Evolutionary conservation across 108 stramenopile species (phyloP).

Genomic region (Schizochytrium sp.): DNA sequence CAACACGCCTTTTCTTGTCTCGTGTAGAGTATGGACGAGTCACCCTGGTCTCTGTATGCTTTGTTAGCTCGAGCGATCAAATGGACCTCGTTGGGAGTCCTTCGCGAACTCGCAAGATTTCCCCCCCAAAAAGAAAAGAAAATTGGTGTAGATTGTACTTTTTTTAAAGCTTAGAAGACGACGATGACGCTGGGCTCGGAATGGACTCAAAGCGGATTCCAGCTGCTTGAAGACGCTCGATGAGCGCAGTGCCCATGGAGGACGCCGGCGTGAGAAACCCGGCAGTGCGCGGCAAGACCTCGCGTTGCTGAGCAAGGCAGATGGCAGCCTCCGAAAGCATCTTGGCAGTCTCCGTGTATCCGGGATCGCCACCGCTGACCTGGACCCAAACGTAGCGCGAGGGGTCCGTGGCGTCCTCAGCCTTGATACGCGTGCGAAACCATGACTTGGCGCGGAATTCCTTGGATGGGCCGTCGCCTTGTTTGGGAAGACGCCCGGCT

Average conservation of each 20-base stretch:
- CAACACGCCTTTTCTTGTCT: no score
- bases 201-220: not conserved
- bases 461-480: not conserved
- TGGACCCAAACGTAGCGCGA: not conserved
- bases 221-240: not conserved
- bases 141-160: no score
- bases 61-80: no score
- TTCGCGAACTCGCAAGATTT: no score
- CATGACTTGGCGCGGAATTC: conserved; percentile 6
- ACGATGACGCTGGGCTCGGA: no score
- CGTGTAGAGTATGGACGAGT: no score
- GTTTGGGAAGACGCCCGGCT: not conserved
- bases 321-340: not conserved
- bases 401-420: not conserved
- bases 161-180: no score
- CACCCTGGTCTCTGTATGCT: no score
- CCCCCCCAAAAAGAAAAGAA: no score
- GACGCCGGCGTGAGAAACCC: conserved; percentile 24
- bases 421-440: not conserved
- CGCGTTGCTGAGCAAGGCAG: not conserved
- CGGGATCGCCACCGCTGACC: conserved; percentile 16
- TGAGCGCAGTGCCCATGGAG: not conserved
- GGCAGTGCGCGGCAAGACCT: not conserved
- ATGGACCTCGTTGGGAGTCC: no score
- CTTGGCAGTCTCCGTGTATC: not conserved